A percentile compares a stretch with the other conserved stretches of the same genome.
Evolutionary conservation across 495 filamentous ascomycete species (phyloP).

Genomic region (Aspergillus ostianus): DNA sequence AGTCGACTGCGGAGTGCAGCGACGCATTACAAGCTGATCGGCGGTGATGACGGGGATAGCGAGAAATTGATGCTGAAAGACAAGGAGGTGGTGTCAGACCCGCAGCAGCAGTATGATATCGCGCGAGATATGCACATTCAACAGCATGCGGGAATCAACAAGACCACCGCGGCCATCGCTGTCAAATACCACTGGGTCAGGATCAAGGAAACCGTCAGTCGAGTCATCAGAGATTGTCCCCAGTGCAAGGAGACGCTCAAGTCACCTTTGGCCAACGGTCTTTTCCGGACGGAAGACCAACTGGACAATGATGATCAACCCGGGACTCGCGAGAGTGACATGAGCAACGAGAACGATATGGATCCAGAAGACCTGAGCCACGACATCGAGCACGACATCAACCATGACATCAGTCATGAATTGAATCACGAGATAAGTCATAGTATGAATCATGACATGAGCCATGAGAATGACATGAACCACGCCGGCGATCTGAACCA

Average conservation of each 20-base stretch:
- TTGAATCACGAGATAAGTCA: not conserved
- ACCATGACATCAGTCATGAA: not conserved
- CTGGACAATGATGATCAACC: slow-evolving; percentile 23
- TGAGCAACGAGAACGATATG: slow-evolving; percentile 9
- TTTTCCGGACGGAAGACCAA: slow-evolving; percentile 27
- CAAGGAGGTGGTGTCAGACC: slow-evolving; percentile 94
- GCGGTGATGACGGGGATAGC: slow-evolving; percentile 46
- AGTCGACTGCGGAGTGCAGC: slow-evolving; percentile 87
- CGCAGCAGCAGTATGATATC: slow-evolving; percentile 88
- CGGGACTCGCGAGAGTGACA: slow-evolving; percentile 14
- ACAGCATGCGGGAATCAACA: slow-evolving; percentile 95
- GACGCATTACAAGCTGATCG: slow-evolving; percentile 85
- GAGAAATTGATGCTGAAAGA: slow-evolving; percentile 94
- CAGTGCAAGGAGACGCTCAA: slow-evolving; percentile 85
- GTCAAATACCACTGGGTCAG: slow-evolving; percentile 97
- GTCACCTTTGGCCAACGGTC: slow-evolving; percentile 36
- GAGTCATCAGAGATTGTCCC: slow-evolving; percentile 87
- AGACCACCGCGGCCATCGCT: slow-evolving; percentile 91
- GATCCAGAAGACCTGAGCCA: not conserved
- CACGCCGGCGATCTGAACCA: not conserved
- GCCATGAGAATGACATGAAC: not conserved
- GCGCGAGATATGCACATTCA: slow-evolving; percentile 70
- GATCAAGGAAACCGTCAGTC: slow-evolving; percentile 95
- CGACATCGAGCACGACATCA: not conserved
- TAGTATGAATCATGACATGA: not conserved